Base-by-base conservation (phyloP, 2,329 filamentous ascomycete genomes). In the Exserohilum turcica region DNA sequence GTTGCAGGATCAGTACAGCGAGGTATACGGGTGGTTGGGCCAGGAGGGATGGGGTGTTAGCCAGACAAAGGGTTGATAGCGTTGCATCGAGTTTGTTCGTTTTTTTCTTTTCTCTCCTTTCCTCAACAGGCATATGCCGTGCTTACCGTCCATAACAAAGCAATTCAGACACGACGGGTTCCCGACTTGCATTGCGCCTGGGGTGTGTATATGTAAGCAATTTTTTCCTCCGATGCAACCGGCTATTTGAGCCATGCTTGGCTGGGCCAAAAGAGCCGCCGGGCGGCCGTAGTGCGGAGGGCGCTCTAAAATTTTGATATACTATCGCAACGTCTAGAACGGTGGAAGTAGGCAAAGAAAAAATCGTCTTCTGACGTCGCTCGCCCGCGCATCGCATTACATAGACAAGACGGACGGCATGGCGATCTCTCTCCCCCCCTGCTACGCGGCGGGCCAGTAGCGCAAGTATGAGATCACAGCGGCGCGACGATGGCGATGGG, bases 21-120 rank as follows among this genome's bases (percentile, higher is more conserved):
- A 83, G 60, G 77, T 82, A n/a, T 80, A 77, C 67, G 74, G 60
- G 24, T 74, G 79, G 73, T 59, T 86, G 61, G 74, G 65, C 27
- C 64, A 77, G 57, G 70, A 74, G 21, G 79, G 77, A 45, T 85
- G 83, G 82, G 81, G 81, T 16, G 43, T 70, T 56, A 51, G 39
- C 15, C 54, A 58, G 48, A 37, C 48, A 49, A 52, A 50, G 52
- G 35, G 52, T 44, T 56, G 18, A 24, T 24, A 15, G 21, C 7
- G 7, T 24, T 6, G 29, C 9, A 33, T 40, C 5, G 27, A 51
- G 15, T 37, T 24, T 7, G 21, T 24, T 4, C 21, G n/a, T n/a
- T n/a, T n/a, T n/a, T n/a, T n/a, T n/a, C n/a, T n/a, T n/a, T n/a
- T n/a, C n/a, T n/a, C n/a, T n/a, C n/a, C n/a, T n/a, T n/a, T n/a